Evolutionary conservation across 148 eudicot species (phyloP).

Genomic region (Cornus suecica): DNA sequence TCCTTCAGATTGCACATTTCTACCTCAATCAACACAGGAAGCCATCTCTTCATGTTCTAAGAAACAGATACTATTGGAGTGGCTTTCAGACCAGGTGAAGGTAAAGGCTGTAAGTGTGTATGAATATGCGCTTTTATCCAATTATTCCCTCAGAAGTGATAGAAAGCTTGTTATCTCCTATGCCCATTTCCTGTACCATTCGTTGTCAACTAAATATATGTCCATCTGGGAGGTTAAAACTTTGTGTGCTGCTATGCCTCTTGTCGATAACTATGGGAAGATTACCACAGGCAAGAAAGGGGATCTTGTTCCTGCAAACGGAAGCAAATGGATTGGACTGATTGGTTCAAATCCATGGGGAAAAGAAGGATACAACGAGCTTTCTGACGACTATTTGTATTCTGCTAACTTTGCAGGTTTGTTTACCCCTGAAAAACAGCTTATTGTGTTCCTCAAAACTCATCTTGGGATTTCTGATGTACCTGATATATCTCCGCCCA

Average conservation of each 20-base stretch:
- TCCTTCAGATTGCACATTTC: slow-evolving; percentile 4
- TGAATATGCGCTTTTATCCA: slow-evolving; percentile 11
- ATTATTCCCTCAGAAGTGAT: not conserved
- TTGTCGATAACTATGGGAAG: slow-evolving; percentile 38
- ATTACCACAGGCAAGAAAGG: slow-evolving; percentile 16
- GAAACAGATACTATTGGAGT: slow-evolving; percentile 17
- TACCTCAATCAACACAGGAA: slow-evolving; percentile 22
- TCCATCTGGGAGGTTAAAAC: slow-evolving; percentile 2
- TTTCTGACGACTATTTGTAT: slow-evolving; percentile 47
- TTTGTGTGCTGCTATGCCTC: slow-evolving; percentile 40
- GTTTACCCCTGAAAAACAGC: slow-evolving; percentile 19
- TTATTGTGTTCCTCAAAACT: slow-evolving; percentile 33
- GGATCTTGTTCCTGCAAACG: slow-evolving; percentile 57
- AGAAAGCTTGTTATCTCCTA: slow-evolving; percentile 13
- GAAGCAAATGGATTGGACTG: slow-evolving; percentile 60
- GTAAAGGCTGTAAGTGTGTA: slow-evolving; percentile 13
- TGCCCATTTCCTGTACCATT: slow-evolving; percentile 28
- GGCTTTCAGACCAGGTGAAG: slow-evolving; percentile 20
- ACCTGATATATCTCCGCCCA: slow-evolving; percentile 54
- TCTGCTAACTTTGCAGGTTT: slow-evolving; percentile 33
- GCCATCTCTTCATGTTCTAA: slow-evolving; percentile 11
- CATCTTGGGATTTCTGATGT: slow-evolving; percentile 48
- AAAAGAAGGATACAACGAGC: slow-evolving; percentile 35
- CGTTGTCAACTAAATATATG: slow-evolving; percentile 5
- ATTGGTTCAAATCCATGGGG: slow-evolving; percentile 62